A percentile compares a stretch with the other conserved stretches of the same genome.
phyloP scores from a whole-genome alignment of 805 yeast species.

The Kodamaea nitidulidarum region DNA sequence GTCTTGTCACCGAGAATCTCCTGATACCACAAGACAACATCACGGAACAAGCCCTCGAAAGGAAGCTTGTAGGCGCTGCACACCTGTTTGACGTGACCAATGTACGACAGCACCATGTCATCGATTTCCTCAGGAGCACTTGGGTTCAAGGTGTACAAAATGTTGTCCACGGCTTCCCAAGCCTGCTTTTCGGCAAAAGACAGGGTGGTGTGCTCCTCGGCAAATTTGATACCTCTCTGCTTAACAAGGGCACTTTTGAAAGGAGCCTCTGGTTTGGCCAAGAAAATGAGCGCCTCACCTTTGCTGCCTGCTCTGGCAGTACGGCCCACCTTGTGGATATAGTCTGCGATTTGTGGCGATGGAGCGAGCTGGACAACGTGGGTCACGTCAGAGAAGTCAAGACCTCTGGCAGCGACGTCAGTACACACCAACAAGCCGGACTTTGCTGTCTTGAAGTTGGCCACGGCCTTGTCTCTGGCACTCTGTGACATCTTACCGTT shows the following conservation, averaged over 20 bases:
- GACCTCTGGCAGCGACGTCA: conserved; percentile 94
- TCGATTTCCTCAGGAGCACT: conserved; percentile 17
- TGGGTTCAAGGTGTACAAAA: conserved; percentile 14
- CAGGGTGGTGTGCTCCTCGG: conserved; percentile 28
- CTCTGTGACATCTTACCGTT: conserved; percentile 77
- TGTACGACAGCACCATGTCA: conserved; percentile 22
- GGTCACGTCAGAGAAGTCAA: conserved; percentile 87
- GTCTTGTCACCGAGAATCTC: conserved; percentile 13
- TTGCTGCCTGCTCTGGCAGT: conserved; percentile 88
- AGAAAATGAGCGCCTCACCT: conserved; percentile 66
- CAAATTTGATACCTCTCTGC: conserved; percentile 53
- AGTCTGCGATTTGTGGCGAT: conserved; percentile 71
- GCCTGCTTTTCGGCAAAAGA: conserved; percentile 2
- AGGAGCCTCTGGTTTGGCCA: conserved; percentile 52
- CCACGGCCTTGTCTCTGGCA: conserved; percentile 58
- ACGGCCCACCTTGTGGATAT: conserved; percentile 92
- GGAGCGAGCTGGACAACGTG: conserved; percentile 82
- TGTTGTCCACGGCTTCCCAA: conserved; percentile 28
- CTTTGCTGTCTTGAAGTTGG: conserved; percentile 44
- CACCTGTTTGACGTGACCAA: conserved; percentile 28
- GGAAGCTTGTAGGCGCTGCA: conserved; percentile 18
- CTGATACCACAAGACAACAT: conserved; percentile 25
- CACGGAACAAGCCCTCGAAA: conserved; percentile 25
- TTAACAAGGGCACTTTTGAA: conserved; percentile 48
- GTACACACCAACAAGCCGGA: conserved; percentile 73